These are phyloP conservation scores for Spergularia bocconei DNA, from an alignment of 148 eudicot genomes.

Conservation along the genomic window DNA sequence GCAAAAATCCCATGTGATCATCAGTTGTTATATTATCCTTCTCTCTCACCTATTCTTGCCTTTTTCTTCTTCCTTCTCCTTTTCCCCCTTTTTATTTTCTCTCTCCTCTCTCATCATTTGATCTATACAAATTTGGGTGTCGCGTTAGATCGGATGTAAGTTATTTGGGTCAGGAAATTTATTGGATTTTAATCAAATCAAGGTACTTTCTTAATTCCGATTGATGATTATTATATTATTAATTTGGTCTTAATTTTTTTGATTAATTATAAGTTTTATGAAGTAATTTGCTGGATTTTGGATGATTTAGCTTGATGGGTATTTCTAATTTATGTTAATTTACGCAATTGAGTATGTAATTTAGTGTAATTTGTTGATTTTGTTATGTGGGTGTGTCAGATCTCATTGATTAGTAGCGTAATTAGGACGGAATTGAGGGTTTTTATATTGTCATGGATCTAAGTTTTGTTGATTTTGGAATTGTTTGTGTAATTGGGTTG, in stretches of 20 bases:
- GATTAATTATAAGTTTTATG: background rate
- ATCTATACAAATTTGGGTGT: conserved; percentile 10
- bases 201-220: conserved; percentile 12
- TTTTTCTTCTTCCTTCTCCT: background rate
- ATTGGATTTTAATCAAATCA: background rate
- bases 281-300: background rate
- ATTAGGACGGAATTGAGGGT: background rate
- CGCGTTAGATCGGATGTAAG: conserved; percentile 21
- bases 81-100: background rate
- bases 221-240: background rate
- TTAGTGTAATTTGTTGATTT: background rate
- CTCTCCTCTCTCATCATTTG: background rate
- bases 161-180: background rate
- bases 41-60: background rate
- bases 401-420: background rate
- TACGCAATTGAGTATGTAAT: background rate
- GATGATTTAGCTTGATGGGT: conserved; percentile 15
- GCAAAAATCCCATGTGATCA: conserved; percentile 16
- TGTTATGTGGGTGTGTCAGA: conserved; percentile 18
- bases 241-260: background rate
- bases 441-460: conserved; percentile 3
- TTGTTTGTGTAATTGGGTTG: conserved; percentile 10
- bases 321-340: background rate
- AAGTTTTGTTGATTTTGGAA: background rate
- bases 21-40: conserved; percentile 22